Conservation (phyloP, 768 basidiomycete species). For the Tricholoma hemisulphureum region DNA sequence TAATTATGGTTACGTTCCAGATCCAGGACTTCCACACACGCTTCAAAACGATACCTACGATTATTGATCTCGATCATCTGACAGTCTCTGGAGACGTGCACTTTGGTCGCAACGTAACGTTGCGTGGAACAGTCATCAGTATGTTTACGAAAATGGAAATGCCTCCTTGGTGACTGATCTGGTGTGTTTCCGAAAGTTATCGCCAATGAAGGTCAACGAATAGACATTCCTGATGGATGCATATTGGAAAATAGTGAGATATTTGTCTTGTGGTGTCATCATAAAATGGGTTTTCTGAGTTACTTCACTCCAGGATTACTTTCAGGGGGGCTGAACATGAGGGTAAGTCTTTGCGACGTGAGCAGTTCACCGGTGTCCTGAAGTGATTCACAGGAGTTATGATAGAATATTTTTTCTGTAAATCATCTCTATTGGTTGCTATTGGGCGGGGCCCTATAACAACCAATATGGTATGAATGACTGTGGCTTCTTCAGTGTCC, state of each 20-base stretch:
- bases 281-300: neutral
- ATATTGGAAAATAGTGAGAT: slow-evolving; percentile 54
- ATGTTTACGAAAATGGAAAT: neutral
- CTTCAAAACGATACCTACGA: slow-evolving; percentile 76
- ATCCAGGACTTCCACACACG: slow-evolving; percentile 74
- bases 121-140: slow-evolving; percentile 79
- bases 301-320: slow-evolving; percentile 53
- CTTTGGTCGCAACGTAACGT: slow-evolving; percentile 68
- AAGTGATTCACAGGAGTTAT: slow-evolving; percentile 8
- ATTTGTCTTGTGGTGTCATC: neutral
- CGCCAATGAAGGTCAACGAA: slow-evolving; percentile 62
- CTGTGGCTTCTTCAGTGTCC: too few species aligned
- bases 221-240: slow-evolving; percentile 67
- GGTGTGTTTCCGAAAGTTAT: slow-evolving; percentile 38
- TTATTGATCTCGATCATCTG: slow-evolving; percentile 78
- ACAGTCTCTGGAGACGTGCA: slow-evolving; percentile 77
- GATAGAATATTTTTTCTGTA: neutral
- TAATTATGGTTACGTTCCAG: slow-evolving; percentile 29
- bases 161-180: neutral
- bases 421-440: too few species aligned
- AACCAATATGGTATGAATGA: too few species aligned
- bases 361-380: neutral
- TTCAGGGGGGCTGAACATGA: slow-evolving; percentile 76
- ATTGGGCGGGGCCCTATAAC: too few species aligned
- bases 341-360: slow-evolving; percentile 36